A percentile compares a stretch with the other conserved stretches of the same genome.
These are phyloP conservation scores for Candida koratica DNA, from an alignment of 805 yeast species.

Conservation along the genomic window DNA sequence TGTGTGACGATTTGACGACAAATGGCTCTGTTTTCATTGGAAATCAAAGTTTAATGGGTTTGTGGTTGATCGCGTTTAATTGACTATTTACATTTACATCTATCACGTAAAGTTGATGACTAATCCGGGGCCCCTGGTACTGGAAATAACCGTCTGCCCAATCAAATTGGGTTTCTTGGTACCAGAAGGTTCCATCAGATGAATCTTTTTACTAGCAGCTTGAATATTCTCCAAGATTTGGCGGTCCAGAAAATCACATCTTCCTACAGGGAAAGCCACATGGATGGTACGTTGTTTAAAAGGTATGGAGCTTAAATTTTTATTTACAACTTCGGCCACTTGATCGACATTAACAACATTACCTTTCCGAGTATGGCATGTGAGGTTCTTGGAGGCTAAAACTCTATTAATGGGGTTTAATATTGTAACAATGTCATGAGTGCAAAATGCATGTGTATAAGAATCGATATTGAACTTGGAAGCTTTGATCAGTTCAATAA, in stretches of 20 bases:
- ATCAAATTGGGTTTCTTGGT: slow-evolving; percentile 64
- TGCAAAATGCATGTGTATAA: slow-evolving; percentile 76
- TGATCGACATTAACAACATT: slow-evolving; percentile 64
- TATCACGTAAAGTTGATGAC: slow-evolving; percentile 45
- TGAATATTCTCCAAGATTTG: slow-evolving; percentile 70
- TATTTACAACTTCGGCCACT: slow-evolving; percentile 47
- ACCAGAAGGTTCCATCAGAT: slow-evolving; percentile 51
- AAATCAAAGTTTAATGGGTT: neutral
- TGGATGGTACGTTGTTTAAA: slow-evolving; percentile 69
- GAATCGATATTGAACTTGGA: slow-evolving; percentile 45
- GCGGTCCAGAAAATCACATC: slow-evolving; percentile 70
- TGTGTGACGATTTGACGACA: slow-evolving; percentile 4
- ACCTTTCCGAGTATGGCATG: slow-evolving; percentile 84
- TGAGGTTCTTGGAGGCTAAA: slow-evolving; percentile 83
- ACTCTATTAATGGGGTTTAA: slow-evolving; percentile 68
- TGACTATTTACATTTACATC: slow-evolving; percentile 1
- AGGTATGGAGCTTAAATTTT: slow-evolving; percentile 63
- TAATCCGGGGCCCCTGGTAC: slow-evolving; percentile 78
- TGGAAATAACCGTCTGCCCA: slow-evolving; percentile 64
- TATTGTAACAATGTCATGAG: slow-evolving; percentile 70
- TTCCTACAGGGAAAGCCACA: slow-evolving; percentile 68
- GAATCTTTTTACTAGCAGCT: slow-evolving; percentile 62
- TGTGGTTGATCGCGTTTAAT: neutral
- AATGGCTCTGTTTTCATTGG: neutral
- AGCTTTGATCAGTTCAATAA: slow-evolving; percentile 57